Conservation (phyloP, 106 monocot species). For the Dendrobium huoshanense region DNA sequence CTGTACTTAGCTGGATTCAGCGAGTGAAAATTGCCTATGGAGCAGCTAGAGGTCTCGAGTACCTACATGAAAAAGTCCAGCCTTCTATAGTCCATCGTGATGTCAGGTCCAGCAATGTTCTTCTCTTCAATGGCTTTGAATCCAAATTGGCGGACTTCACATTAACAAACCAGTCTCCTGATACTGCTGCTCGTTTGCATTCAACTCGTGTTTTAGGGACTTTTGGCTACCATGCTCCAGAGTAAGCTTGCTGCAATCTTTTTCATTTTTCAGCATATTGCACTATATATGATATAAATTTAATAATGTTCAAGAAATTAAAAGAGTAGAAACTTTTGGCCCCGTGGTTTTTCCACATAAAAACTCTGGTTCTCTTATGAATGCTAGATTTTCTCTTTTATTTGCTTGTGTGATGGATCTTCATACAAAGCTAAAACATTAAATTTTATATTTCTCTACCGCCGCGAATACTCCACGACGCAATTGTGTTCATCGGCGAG, state of each 20-base stretch:
- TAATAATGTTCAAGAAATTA: no score
- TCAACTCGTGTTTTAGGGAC: conserved; percentile 45
- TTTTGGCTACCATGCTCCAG: conserved; percentile 58
- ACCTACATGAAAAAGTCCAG: conserved; percentile 59
- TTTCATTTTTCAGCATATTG: neutral
- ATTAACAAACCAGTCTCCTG: conserved; percentile 37
- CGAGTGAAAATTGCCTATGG: conserved; percentile 63
- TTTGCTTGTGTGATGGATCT: no score
- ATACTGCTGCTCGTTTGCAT: conserved; percentile 40
- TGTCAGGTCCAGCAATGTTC: conserved; percentile 60
- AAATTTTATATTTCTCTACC: no score
- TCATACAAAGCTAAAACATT: no score
- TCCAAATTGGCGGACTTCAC: conserved; percentile 43
- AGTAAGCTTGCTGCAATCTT: conserved; percentile 23
- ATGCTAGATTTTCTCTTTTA: no score
- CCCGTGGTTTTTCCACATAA: no score
- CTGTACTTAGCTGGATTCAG: conserved; percentile 43
- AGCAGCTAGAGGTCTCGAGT: conserved; percentile 67
- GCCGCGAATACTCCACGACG: no score
- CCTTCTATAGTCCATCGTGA: conserved; percentile 55
- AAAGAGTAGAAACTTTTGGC: neutral
- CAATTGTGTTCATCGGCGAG: neutral
- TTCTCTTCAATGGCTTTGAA: conserved; percentile 43
- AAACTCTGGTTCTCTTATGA: no score
- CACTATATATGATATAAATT: no score